Conservation (phyloP, 2,329 filamentous ascomycete genomes). For the Neofusicoccum cordaticola region DNA sequence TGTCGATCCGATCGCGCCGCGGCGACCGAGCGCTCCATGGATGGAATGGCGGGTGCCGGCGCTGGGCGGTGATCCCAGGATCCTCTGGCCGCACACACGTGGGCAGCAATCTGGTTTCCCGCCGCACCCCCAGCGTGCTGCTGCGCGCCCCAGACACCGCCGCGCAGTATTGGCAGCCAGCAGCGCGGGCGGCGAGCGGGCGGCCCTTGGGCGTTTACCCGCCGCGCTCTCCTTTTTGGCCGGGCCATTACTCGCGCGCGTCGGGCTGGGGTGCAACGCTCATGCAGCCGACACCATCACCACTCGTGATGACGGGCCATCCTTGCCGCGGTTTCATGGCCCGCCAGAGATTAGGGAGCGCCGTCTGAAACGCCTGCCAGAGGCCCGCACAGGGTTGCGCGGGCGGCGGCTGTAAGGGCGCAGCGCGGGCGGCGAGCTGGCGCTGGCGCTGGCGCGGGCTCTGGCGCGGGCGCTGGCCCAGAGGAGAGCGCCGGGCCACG, state of each 20-base stretch:
- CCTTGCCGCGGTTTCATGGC: conserved; percentile 12
- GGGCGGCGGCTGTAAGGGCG: neutral
- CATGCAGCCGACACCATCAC: conserved; percentile 8
- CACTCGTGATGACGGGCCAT: neutral
- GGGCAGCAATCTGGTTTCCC: conserved; percentile 7
- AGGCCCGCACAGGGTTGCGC: neutral
- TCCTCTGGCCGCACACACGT: neutral
- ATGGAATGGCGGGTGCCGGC: neutral
- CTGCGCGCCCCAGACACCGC: neutral
- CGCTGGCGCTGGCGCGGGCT: no score
- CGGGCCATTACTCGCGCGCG: conserved; percentile 10
- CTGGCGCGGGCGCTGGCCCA: no score
- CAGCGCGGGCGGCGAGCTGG: no score
- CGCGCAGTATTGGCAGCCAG: neutral
- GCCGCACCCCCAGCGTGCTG: neutral
- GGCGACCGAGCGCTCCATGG: neutral
- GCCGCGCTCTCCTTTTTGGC: conserved; percentile 1
- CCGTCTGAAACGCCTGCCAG: conserved; percentile 16
- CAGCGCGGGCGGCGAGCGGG: neutral
- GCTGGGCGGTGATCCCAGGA: conserved; percentile 9
- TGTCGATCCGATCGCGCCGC: conserved; percentile 13
- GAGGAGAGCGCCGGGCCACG: no score
- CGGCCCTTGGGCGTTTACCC: neutral
- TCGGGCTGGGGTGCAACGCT: neutral
- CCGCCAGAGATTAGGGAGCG: conserved; percentile 11